These are phyloP conservation scores for Ilex paraguariensis DNA, from an alignment of 305 asterid genomes.

Conservation along the genomic window DNA sequence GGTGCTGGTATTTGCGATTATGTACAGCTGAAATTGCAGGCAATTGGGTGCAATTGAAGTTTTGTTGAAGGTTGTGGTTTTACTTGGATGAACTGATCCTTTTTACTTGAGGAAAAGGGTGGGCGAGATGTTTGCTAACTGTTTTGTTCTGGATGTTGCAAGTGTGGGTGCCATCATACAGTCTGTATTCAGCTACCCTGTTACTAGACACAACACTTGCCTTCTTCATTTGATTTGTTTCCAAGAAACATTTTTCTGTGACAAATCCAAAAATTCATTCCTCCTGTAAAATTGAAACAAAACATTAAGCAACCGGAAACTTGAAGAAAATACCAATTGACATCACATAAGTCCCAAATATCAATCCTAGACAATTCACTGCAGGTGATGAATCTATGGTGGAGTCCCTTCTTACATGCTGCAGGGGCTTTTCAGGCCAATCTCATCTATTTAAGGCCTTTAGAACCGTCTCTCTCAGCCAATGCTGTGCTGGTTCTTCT, in stretches of 20 bases:
- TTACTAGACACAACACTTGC: conserved; percentile 27
- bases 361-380: conserved; percentile 13
- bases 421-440: conserved; percentile 48
- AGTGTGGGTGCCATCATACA: too few species aligned
- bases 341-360: conserved; percentile 6
- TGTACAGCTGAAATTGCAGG: too few species aligned
- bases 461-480: conserved; percentile 41
- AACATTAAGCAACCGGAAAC: conserved; percentile 19
- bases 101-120: too few species aligned
- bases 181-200: background rate
- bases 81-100: too few species aligned
- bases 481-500: conserved; percentile 33
- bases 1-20: too few species aligned
- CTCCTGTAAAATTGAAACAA: conserved; percentile 38
- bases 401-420: conserved; percentile 41
- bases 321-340: conserved; percentile 13
- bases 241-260: conserved; percentile 32
- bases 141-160: too few species aligned
- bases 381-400: conserved; percentile 37
- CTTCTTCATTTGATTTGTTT: conserved; percentile 33
- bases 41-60: too few species aligned
- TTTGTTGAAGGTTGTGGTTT: too few species aligned
- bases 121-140: too few species aligned
- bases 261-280: conserved; percentile 45
- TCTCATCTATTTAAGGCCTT: conserved; percentile 61